Evolutionary conservation across 1,284 basidiomycete genomes (phyloP).

Genomic region (Fomes fomentarius): DNA sequence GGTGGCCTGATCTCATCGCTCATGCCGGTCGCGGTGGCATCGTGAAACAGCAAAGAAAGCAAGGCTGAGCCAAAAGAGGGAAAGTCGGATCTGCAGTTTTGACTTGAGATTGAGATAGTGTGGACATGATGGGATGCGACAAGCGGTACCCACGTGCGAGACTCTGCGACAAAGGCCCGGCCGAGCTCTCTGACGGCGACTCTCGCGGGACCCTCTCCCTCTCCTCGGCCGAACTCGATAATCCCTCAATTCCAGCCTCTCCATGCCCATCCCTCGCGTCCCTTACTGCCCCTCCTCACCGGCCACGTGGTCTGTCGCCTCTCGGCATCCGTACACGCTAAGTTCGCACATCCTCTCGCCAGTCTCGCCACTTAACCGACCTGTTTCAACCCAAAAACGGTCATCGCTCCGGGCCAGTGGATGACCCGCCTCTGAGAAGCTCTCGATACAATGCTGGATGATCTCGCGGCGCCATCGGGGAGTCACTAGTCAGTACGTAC

Average conservation of each 20-base stretch:
- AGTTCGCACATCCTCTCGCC: neutral
- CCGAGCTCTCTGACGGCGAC: neutral
- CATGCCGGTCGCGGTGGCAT: neutral
- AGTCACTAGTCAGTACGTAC: too few species aligned
- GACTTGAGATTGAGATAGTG: conserved; percentile 5
- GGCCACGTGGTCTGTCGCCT: neutral
- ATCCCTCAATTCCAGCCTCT: too few species aligned
- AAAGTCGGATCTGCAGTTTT: conserved; percentile 6
- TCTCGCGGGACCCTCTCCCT: neutral
- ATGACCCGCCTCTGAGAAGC: too few species aligned
- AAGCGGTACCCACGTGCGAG: neutral
- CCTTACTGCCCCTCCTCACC: neutral
- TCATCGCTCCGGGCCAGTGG: too few species aligned
- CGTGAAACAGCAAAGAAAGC: conserved; percentile 1
- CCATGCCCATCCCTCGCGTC: too few species aligned
- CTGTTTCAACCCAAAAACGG: neutral
- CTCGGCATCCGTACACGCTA: too few species aligned
- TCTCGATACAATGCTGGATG: too few species aligned
- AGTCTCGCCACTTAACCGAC: neutral
- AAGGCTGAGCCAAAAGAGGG: conserved; percentile 1
- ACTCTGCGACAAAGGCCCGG: neutral
- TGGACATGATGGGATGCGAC: neutral
- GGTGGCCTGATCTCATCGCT: neutral
- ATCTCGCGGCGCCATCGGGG: too few species aligned
- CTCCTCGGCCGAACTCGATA: too few species aligned